Conservation (phyloP, 805 yeast species). For the Saturnispora ahearnii region DNA sequence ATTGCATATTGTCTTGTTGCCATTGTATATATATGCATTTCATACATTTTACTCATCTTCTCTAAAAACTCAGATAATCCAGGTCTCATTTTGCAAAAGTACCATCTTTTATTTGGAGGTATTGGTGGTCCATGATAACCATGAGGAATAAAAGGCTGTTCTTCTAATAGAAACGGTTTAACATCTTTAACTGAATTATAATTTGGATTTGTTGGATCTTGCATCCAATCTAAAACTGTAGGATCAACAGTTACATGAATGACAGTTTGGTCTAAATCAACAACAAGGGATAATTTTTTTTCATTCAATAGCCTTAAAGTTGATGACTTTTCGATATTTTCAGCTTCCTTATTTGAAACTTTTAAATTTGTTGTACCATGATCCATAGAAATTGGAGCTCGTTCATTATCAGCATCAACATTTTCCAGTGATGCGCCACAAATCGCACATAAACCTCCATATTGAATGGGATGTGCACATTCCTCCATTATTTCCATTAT, state of each 20-base stretch:
- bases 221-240: conserved; percentile 93
- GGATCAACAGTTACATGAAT: conserved; percentile 98
- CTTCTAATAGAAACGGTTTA: conserved; percentile 64
- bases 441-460: conserved; percentile 88
- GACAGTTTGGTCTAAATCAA: conserved; percentile 94
- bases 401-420: conserved; percentile 56
- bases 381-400: conserved; percentile 83
- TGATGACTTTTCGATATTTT: conserved; percentile 62
- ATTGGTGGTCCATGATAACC: conserved; percentile 53
- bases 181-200: conserved; percentile 81
- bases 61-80: conserved; percentile 70
- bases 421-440: conserved; percentile 78
- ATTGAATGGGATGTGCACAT: conserved; percentile 87
- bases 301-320: conserved; percentile 52
- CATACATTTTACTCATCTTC: conserved; percentile 56
- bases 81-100: conserved; percentile 87
- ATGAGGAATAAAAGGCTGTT: conserved; percentile 53
- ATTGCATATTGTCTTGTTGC: conserved; percentile 92
- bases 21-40: conserved; percentile 95
- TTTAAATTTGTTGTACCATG: conserved; percentile 81
- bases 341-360: conserved; percentile 81
- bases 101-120: conserved; percentile 62
- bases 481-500: conserved; percentile 64
- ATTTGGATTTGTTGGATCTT: conserved; percentile 77
- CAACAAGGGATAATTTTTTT: conserved; percentile 76